Base-by-base conservation (phyloP, 2,329 filamentous ascomycete species). In the Reticulascus tulasneorum region DNA sequence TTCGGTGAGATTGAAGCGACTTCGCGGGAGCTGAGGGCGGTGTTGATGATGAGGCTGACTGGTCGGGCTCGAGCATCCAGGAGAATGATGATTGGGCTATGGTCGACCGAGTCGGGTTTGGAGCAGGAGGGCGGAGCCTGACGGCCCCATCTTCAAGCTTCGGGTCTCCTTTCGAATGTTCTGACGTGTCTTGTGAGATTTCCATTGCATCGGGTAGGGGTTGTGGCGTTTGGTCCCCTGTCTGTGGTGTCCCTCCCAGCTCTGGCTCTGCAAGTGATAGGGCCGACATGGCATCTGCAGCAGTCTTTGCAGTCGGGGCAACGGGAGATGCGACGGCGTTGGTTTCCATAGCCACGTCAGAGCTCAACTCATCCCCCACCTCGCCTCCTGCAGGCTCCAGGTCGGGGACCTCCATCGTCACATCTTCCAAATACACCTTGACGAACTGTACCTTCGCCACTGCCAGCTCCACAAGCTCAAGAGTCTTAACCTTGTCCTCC, bases 61-160 rank as follows among this genome's bases (percentile, higher is more conserved):
- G 53, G 46, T 75, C 71, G 4, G 73, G 74, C 46, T 81, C 79
- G 3, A 89, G 67, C 83, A 89, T 89, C 82, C 82, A 88, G 2
- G 84, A 81, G 56, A 87, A 89, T 5, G 81, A 84, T 7, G 84
- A 87, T 47, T 86, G 82, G 2, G 82, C 82, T 22, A 88, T 68
- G 1, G 73, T 77, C 4, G 82, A 84, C 16, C 82, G 72, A 15
- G 77, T 77, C 1, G 76, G 77, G 12, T 79, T 71, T 3, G 74
- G 62, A 46, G 44, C 59, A 29, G 52, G 50, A 35, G 39, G 39
- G 7, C 39, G 30, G n/a, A n/a, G n/a, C n/a, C n/a, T 15, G 37
- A 42, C 19, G 37, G 37, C 17, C 26, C n/a, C n/a, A n/a, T n/a
- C n/a, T n/a, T n/a, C n/a, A n/a, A n/a, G n/a, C n/a, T n/a, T n/a